Evolutionary conservation across 2,329 filamentous ascomycete species (phyloP).

Genomic region (Trichoderma pleuroti): DNA sequence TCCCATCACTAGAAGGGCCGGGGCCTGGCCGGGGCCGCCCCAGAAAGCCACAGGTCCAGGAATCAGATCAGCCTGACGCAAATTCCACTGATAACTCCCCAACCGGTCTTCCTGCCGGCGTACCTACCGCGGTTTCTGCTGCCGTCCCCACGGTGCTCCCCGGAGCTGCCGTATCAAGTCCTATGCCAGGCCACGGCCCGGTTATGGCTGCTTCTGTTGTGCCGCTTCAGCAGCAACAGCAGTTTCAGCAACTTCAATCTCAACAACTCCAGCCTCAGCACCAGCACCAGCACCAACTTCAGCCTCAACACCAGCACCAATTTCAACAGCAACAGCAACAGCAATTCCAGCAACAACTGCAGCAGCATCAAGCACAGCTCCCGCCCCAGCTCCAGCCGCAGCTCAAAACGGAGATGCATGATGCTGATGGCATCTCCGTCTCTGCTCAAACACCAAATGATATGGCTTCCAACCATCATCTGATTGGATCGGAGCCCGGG

Average conservation of each 20-base stretch:
- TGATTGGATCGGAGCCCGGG: constrained; percentile 4
- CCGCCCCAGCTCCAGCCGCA: neutral
- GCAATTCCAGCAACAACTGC: neutral
- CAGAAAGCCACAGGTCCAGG: constrained; percentile 35
- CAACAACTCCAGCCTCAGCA: constrained; percentile 16
- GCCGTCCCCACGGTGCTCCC: neutral
- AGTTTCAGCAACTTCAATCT: constrained; percentile 18
- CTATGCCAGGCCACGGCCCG: neutral
- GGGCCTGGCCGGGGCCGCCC: constrained; percentile 56
- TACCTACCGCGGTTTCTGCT: constrained; percentile 11
- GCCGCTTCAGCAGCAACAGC: constrained; percentile 6
- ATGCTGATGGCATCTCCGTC: neutral
- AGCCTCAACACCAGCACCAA: neutral
- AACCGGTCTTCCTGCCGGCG: neutral
- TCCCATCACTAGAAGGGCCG: constrained; percentile 58
- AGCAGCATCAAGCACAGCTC: constrained; percentile 2
- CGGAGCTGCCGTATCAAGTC: neutral
- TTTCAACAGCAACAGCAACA: neutral
- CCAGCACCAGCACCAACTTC: neutral
- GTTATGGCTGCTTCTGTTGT: constrained; percentile 16
- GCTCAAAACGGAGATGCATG: constrained; percentile 1
- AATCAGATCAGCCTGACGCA: constrained; percentile 17
- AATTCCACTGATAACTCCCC: constrained; percentile 4
- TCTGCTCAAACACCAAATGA: constrained; percentile 3
- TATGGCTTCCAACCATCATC: constrained; percentile 8